Percentiles rank a stretch among this genome's conserved stretches.
phyloP scores from a whole-genome alignment of 768 basidiomycete genomes.

The Chalciporus pseudorubinellus region DNA sequence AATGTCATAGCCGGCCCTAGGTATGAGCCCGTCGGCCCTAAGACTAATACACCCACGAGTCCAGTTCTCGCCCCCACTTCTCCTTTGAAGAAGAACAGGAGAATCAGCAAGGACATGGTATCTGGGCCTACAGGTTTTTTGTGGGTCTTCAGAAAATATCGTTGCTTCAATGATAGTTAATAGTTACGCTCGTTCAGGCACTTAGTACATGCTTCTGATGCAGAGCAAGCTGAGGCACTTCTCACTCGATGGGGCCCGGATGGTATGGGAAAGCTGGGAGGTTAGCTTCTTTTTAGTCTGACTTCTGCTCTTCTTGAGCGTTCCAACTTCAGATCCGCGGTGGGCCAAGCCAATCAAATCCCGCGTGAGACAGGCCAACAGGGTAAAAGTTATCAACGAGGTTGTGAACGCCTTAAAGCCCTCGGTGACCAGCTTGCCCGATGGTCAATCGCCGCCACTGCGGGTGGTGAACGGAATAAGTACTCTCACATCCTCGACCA shows the following conservation, averaged over 20 bases:
- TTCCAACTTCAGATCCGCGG: slow-evolving; percentile 60
- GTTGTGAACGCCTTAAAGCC: slow-evolving; percentile 70
- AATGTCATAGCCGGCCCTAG: slow-evolving; percentile 57
- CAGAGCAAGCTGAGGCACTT: slow-evolving; percentile 83
- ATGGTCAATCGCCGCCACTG: slow-evolving; percentile 50
- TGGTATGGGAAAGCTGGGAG: slow-evolving; percentile 83
- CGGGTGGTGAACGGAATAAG: slow-evolving; percentile 81
- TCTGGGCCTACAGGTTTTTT: slow-evolving; percentile 79
- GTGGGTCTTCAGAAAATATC: slow-evolving; percentile 47
- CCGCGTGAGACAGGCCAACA: slow-evolving; percentile 61
- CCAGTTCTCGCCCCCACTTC: slow-evolving; percentile 33
- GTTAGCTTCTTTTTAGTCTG: slow-evolving; percentile 41
- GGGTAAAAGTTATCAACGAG: slow-evolving; percentile 73
- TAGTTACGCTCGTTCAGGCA: slow-evolving; percentile 52
- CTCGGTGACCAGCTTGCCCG: slow-evolving; percentile 42
- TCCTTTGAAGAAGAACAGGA: slow-evolving; percentile 51
- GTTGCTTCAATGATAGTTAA: slow-evolving; percentile 12
- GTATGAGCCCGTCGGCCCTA: slow-evolving; percentile 54
- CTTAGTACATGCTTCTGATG: slow-evolving; percentile 88
- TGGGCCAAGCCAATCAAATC: slow-evolving; percentile 91
- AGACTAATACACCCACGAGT: background rate
- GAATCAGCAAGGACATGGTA: slow-evolving; percentile 88
- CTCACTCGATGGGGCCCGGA: slow-evolving; percentile 88
- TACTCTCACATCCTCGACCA: slow-evolving; percentile 62
- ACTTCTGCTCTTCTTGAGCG: slow-evolving; percentile 23